A percentile compares a stretch with the other conserved stretches of the same genome.
Conservation (phyloP, 768 basidiomycete species). For the Pholiota molesta region DNA sequence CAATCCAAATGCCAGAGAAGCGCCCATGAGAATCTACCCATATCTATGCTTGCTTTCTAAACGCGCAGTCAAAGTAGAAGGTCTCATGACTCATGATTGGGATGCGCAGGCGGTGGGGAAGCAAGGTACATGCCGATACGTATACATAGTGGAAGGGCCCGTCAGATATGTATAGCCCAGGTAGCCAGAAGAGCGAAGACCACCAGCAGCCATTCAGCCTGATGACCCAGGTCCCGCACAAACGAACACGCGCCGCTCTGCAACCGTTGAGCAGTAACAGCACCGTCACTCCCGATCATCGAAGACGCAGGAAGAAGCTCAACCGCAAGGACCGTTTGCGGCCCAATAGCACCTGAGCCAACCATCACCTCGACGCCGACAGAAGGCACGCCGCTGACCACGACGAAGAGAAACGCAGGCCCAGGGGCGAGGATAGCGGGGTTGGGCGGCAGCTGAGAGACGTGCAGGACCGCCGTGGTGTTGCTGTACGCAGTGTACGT, state of each 20-base stretch:
- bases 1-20: background rate
- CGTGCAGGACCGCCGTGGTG: conserved; percentile 57
- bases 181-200: background rate
- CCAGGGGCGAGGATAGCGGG: conserved; percentile 72
- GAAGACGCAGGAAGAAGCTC: conserved; percentile 37
- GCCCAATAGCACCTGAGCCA: conserved; percentile 70
- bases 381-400: conserved; percentile 77
- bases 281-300: conserved; percentile 18
- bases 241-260: background rate
- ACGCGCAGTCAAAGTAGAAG: too few species aligned
- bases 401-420: conserved; percentile 71
- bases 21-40: too few species aligned
- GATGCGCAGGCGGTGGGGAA: too few species aligned
- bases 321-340: conserved; percentile 44
- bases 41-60: too few species aligned
- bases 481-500: conserved; percentile 63
- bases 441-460: conserved; percentile 75
- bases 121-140: too few species aligned
- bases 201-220: background rate
- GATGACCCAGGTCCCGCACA: background rate
- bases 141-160: background rate
- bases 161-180: conserved; percentile 4
- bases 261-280: background rate
- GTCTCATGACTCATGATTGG: too few species aligned
- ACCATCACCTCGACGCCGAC: conserved; percentile 73